These are phyloP conservation scores for Tetragonia tetragonoides DNA, from an alignment of 148 eudicot species.

Conservation along the genomic window DNA sequence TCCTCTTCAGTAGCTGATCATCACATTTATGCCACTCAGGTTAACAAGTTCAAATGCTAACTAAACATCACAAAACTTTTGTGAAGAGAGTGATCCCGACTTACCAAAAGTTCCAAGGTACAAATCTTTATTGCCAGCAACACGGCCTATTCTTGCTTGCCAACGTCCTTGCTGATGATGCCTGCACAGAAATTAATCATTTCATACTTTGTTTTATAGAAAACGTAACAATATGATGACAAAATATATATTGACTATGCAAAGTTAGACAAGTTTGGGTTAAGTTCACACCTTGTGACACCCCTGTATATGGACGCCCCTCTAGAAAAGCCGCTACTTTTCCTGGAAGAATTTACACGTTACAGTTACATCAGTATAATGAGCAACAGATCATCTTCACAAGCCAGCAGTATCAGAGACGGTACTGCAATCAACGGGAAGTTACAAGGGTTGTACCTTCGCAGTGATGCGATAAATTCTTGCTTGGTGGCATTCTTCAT, in stretches of 20 bases:
- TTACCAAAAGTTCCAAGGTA: conserved; percentile 95
- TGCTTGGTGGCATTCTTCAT: conserved; percentile 86
- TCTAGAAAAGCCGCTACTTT: conserved; percentile 97
- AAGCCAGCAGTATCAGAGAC: neutral
- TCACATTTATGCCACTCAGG: neutral
- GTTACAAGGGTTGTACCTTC: conserved; percentile 47
- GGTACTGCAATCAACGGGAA: no score
- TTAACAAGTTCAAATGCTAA: neutral
- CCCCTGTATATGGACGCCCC: conserved; percentile 98
- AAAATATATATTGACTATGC: no score
- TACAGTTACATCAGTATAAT: neutral
- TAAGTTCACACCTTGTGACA: conserved; percentile 61
- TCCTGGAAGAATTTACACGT: conserved; percentile 42
- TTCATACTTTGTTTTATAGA: no score
- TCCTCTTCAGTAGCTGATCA: conserved; percentile 86
- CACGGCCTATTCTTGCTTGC: conserved; percentile 99
- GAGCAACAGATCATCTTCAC: neutral
- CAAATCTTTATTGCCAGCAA: conserved; percentile 93
- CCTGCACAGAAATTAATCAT: conserved; percentile 31
- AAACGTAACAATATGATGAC: no score
- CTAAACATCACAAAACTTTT: no score
- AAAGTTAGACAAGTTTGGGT: neutral
- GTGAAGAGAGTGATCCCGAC: neutral
- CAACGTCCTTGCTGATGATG: conserved; percentile 99
- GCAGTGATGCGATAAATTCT: conserved; percentile 92